Conservation (phyloP, 805 yeast genomes). For the Debaryomyces prosopidis region DNA sequence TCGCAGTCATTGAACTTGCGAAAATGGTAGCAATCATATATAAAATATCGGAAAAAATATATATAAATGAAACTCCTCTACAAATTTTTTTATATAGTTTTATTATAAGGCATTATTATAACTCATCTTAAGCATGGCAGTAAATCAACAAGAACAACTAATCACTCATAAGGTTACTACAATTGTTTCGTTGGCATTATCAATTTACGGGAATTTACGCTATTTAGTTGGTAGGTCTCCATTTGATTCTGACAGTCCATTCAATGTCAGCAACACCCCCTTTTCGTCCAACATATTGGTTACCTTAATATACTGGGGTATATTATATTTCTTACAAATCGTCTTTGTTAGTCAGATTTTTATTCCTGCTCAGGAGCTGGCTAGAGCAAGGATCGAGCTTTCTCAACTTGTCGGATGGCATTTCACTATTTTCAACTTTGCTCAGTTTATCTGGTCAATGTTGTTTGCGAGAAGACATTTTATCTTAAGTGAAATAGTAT, state of each 20-base stretch:
- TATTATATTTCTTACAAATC: slow-evolving; percentile 54
- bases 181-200: slow-evolving; percentile 53
- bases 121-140: background rate
- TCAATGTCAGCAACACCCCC: slow-evolving; percentile 63
- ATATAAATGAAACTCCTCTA: background rate
- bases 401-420: slow-evolving; percentile 53
- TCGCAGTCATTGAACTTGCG: background rate
- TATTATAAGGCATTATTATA: background rate
- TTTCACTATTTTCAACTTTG: slow-evolving; percentile 60
- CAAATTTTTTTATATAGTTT: background rate
- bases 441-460: slow-evolving; percentile 63
- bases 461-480: slow-evolving; percentile 62
- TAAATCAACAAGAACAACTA: slow-evolving; percentile 7
- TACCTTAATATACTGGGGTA: slow-evolving; percentile 57
- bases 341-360: slow-evolving; percentile 49
- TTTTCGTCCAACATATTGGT: slow-evolving; percentile 59
- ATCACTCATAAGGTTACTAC: slow-evolving; percentile 45
- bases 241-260: slow-evolving; percentile 46
- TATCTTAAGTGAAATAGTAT: slow-evolving; percentile 56
- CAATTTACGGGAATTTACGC: slow-evolving; percentile 56
- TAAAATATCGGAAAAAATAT: too few species aligned
- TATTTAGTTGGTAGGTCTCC: slow-evolving; percentile 58
- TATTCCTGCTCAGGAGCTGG: slow-evolving; percentile 25
- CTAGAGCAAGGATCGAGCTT: slow-evolving; percentile 20
- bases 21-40: background rate